Conservation (phyloP, 345 rosid genomes). For the Eucalyptus globulus region DNA sequence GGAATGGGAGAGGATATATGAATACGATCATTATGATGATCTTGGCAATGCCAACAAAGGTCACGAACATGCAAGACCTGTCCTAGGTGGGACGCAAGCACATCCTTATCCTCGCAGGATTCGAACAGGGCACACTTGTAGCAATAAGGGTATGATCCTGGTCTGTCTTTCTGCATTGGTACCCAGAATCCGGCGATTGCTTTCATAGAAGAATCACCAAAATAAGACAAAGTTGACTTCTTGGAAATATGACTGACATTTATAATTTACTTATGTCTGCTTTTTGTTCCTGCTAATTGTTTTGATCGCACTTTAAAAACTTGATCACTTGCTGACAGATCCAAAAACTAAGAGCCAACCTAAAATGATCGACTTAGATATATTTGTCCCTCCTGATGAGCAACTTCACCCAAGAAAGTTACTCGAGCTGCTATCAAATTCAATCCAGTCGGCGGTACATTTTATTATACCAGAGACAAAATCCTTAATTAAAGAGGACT, state of each 20-base stretch:
- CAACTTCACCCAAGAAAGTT: constrained; percentile 32
- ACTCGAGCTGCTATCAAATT: constrained; percentile 23
- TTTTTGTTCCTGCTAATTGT: not conserved
- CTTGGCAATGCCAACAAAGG: constrained; percentile 34
- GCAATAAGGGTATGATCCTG: constrained; percentile 11
- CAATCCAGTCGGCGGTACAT: constrained; percentile 21
- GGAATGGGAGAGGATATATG: constrained; percentile 45
- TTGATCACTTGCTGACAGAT: not conserved
- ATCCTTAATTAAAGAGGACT: constrained; percentile 9
- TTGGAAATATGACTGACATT: not conserved
- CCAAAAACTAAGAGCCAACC: constrained; percentile 13
- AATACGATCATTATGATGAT: constrained; percentile 44
- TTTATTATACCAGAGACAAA: constrained; percentile 27
- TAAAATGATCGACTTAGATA: constrained; percentile 14
- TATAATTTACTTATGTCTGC: not conserved
- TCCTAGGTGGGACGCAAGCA: constrained; percentile 30
- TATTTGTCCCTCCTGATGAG: constrained; percentile 56
- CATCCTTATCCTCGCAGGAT: constrained; percentile 50
- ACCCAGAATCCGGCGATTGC: not conserved
- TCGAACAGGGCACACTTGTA: constrained; percentile 21
- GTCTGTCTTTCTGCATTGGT: not conserved
- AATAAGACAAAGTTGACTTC: not conserved
- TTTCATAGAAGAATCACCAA: not conserved
- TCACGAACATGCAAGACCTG: constrained; percentile 16
- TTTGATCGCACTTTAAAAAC: not conserved